phyloP scores from a whole-genome alignment of 2,329 filamentous ascomycete genomes.

The Diplodia intermedia region DNA sequence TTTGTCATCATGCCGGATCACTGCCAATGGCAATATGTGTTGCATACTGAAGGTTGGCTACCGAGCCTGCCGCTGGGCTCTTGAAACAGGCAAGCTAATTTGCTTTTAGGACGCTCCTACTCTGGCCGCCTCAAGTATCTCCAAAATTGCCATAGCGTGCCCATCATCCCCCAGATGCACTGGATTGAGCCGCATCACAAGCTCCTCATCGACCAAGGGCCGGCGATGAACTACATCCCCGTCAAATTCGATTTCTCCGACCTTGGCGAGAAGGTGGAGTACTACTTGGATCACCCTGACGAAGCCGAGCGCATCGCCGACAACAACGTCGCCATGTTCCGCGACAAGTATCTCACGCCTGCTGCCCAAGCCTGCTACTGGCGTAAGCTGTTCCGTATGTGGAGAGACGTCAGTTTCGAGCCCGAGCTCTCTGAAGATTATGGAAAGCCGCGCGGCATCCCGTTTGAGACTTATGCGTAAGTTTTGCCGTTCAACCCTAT shows the following conservation, averaged over 20 bases:
- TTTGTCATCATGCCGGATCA: slow-evolving; percentile 38
- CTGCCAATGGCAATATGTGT: slow-evolving; percentile 36
- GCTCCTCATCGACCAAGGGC: slow-evolving; percentile 53
- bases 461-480: slow-evolving; percentile 31
- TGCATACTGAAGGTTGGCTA: slow-evolving; percentile 37
- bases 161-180: slow-evolving; percentile 57
- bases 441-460: slow-evolving; percentile 29
- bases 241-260: slow-evolving; percentile 55
- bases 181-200: slow-evolving; percentile 60
- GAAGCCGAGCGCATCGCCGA: slow-evolving; percentile 59
- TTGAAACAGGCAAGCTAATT: background rate
- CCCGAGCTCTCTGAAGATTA: slow-evolving; percentile 34
- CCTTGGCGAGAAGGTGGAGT: slow-evolving; percentile 47
- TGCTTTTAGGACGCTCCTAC: slow-evolving; percentile 39
- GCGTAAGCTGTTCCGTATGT: slow-evolving; percentile 54
- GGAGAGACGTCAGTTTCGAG: slow-evolving; percentile 46
- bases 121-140: slow-evolving; percentile 46
- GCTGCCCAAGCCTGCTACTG: slow-evolving; percentile 64
- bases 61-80: background rate
- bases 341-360: slow-evolving; percentile 61
- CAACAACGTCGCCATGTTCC: slow-evolving; percentile 57
- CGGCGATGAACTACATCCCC: slow-evolving; percentile 58
- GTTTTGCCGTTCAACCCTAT: background rate
- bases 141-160: slow-evolving; percentile 51
- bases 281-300: slow-evolving; percentile 52